Evolutionary conservation across 371 early-diverging fungal genomes (phyloP).

Genomic region (Mucor sp.): DNA sequence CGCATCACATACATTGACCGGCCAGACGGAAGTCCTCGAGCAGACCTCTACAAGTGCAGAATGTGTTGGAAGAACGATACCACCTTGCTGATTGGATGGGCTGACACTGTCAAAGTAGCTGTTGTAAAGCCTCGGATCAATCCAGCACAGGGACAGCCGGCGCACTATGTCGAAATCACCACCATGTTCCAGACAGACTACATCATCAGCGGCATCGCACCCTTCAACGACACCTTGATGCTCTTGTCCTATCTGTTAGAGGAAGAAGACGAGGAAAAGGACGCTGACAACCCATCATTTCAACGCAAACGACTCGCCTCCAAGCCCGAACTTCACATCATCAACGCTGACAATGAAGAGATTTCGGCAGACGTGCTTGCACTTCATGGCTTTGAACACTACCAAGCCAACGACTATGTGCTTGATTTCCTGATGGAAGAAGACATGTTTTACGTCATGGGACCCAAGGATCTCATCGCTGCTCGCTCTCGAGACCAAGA

Average conservation of each 20-base stretch:
- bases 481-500: constrained; percentile 86
- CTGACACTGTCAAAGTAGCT: constrained; percentile 86
- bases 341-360: constrained; percentile 78
- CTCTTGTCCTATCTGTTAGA: constrained; percentile 74
- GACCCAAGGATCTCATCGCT: constrained; percentile 90
- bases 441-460: constrained; percentile 82
- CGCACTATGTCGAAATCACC: constrained; percentile 77
- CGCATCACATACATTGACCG: constrained; percentile 87
- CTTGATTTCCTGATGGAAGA: constrained; percentile 63
- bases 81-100: constrained; percentile 91
- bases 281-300: constrained; percentile 25
- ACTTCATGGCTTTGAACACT: constrained; percentile 80
- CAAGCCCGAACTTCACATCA: constrained; percentile 90
- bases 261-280: constrained; percentile 26
- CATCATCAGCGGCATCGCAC: constrained; percentile 87
- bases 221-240: constrained; percentile 74
- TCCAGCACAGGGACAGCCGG: constrained; percentile 51
- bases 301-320: constrained; percentile 50
- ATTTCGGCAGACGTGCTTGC: constrained; percentile 86
- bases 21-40: constrained; percentile 76
- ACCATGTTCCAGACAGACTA: constrained; percentile 87
- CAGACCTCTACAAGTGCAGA: constrained; percentile 87
- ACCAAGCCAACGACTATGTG: constrained; percentile 91
- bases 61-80: constrained; percentile 83
- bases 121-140: constrained; percentile 54